Percentiles rank a stretch among this genome's conserved stretches.
These are phyloP conservation scores for Byssothecium circinans DNA, from an alignment of 2,329 filamentous ascomycete genomes.

Conservation along the genomic window DNA sequence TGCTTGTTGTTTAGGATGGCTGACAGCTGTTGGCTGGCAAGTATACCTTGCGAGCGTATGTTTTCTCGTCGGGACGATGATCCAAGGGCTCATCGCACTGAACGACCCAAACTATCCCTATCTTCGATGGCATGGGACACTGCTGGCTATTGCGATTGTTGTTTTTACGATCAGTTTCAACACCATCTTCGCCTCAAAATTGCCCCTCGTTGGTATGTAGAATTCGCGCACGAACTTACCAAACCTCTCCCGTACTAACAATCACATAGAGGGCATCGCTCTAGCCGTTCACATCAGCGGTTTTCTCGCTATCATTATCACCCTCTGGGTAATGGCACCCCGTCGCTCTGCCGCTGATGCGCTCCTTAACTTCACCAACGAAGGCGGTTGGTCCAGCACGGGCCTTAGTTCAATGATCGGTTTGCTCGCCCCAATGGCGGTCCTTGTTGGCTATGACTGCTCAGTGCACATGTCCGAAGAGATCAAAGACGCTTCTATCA, in stretches of 20 bases:
- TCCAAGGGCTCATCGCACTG: conserved; percentile 41
- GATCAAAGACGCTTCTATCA: conserved; percentile 37
- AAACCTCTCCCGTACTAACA: conserved; percentile 7
- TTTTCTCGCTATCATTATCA: conserved; percentile 45
- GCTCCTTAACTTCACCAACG: conserved; percentile 34
- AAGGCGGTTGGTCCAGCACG: conserved; percentile 37
- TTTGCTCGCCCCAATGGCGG: conserved; percentile 30
- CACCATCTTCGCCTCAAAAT: conserved; percentile 47
- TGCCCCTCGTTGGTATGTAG: conserved; percentile 24
- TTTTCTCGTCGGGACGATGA: conserved; percentile 47
- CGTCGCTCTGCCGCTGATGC: conserved; percentile 15
- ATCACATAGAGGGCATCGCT: conserved; percentile 16
- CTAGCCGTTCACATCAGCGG: conserved; percentile 41
- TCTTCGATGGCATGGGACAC: conserved; percentile 51
- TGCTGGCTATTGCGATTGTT: conserved; percentile 50
- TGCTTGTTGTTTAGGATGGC: conserved; percentile 46
- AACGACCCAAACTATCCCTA: conserved; percentile 45
- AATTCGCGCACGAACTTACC: conserved; percentile 39
- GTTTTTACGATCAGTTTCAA: neutral
- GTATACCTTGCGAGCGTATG: conserved; percentile 47
- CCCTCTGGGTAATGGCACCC: conserved; percentile 29
- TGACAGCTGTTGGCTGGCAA: conserved; percentile 50
- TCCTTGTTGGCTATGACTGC: conserved; percentile 32
- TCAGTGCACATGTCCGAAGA: conserved; percentile 46
- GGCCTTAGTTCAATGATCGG: conserved; percentile 40